Conservation (phyloP, 2,329 filamentous ascomycete species). For the Calonectria leucothoes region DNA sequence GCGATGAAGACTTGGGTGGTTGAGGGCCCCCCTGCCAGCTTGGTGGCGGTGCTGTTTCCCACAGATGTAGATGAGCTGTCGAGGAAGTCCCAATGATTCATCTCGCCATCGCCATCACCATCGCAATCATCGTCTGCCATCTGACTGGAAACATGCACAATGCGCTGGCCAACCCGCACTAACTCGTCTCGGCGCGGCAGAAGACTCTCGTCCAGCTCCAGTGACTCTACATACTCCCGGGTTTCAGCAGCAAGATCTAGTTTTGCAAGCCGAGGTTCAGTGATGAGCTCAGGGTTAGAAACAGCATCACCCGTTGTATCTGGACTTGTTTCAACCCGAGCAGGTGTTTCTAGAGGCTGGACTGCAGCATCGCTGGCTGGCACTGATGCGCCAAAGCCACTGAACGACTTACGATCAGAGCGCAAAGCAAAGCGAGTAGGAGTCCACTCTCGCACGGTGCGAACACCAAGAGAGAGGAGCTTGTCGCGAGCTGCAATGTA, state of each 20-base stretch:
- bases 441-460: constrained; percentile 26
- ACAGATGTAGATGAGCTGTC: constrained; percentile 10
- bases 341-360: constrained; percentile 8
- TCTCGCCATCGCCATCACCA: not conserved
- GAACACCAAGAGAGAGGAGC: constrained; percentile 27
- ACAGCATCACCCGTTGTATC: not conserved
- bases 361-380: constrained; percentile 27
- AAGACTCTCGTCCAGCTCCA: constrained; percentile 23
- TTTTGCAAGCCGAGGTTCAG: not conserved
- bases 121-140: constrained; percentile 9
- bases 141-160: constrained; percentile 27
- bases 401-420: not conserved
- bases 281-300: not conserved
- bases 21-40: constrained; percentile 14
- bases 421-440: not conserved
- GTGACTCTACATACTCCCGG: constrained; percentile 24
- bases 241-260: constrained; percentile 24
- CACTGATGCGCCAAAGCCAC: constrained; percentile 26
- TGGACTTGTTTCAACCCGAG: not conserved
- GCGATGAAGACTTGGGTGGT: constrained; percentile 29
- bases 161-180: constrained; percentile 30
- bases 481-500: constrained; percentile 32
- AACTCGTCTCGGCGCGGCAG: constrained; percentile 24
- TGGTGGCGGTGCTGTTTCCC: constrained; percentile 9
- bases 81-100: constrained; percentile 27